Percentiles rank a stretch among this genome's conserved stretches.
These are phyloP conservation scores for Lentinula aciculospora DNA, from an alignment of 768 basidiomycete genomes.

Conservation along the genomic window DNA sequence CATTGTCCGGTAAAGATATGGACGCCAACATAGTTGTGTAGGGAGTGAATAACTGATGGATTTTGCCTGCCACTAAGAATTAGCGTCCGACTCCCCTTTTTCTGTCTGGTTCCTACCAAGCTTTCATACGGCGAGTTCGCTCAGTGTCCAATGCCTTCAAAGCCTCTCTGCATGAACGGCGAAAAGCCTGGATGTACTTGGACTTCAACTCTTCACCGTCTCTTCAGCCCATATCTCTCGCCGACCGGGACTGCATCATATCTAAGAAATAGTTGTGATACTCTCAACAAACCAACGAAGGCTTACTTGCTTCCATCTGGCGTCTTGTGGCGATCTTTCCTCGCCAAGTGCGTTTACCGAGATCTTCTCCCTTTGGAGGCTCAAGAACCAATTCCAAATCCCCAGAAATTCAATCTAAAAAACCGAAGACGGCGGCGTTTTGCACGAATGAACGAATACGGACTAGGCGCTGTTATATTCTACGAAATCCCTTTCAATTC, in stretches of 20 bases:
- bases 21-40: not conserved
- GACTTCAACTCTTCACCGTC: not conserved
- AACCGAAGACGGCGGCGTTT: not conserved
- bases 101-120: not conserved
- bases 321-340: not conserved
- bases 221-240: not conserved
- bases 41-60: not conserved
- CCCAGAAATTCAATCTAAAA: too few relatives aligned
- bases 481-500: not conserved
- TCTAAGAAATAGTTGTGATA: not conserved
- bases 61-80: not conserved
- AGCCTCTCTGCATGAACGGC: not conserved
- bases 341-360: not conserved
- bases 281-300: not conserved
- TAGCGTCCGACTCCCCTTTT: not conserved
- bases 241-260: not conserved
- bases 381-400: not conserved
- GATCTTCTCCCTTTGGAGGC: not conserved
- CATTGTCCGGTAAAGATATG: constrained; percentile 23
- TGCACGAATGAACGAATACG: not conserved
- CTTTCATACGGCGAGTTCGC: too few relatives aligned
- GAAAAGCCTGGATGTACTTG: not conserved
- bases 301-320: not conserved
- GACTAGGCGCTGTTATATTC: not conserved
- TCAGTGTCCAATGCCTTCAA: not conserved